A percentile compares a stretch with the other conserved stretches of the same genome.
Evolutionary conservation across 1,139 yeast genomes (phyloP).

Genomic region (Taphrina flavorubra): DNA sequence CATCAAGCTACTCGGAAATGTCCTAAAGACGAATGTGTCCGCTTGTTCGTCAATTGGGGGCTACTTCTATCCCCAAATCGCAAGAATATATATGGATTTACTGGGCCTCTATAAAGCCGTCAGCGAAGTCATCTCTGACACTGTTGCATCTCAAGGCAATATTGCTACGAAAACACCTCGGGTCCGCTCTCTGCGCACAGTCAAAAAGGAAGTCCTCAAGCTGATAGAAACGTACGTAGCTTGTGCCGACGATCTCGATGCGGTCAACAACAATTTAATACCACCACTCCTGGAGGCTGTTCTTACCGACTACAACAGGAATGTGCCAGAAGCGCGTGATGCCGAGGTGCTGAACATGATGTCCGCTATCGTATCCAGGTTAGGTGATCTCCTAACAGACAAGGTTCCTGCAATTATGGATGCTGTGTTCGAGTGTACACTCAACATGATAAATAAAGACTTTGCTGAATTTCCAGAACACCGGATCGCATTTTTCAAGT

Average conservation of each 20-base stretch:
- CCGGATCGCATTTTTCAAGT: conserved; percentile 91
- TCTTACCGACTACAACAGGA: conserved; percentile 82
- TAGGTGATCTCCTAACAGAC: conserved; percentile 81
- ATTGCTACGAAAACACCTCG: conserved; percentile 95
- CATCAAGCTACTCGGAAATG: conserved; percentile 89
- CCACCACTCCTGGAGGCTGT: conserved; percentile 86
- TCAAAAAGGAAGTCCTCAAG: conserved; percentile 90
- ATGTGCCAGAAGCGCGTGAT: conserved; percentile 96
- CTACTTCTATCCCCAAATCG: conserved; percentile 86
- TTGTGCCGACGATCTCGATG: conserved; percentile 84
- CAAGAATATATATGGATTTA: conserved; percentile 86
- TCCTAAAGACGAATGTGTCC: conserved; percentile 91
- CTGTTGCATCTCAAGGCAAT: conserved; percentile 75
- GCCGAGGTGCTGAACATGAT: conserved; percentile 96
- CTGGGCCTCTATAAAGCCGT: conserved; percentile 87
- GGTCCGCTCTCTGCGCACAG: conserved; percentile 92
- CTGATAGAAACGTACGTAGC: conserved; percentile 87
- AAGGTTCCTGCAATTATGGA: conserved; percentile 87
- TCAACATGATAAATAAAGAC: conserved; percentile 93
- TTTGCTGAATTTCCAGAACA: conserved; percentile 97
- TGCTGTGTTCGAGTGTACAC: conserved; percentile 90
- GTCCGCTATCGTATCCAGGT: conserved; percentile 84
- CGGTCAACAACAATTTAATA: conserved; percentile 80
- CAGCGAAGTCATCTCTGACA: conserved; percentile 80
- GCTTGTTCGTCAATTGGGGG: conserved; percentile 94